Evolutionary conservation across 2,329 filamentous ascomycete species (phyloP), one percentile per base, ranked within the genome.

Genomic region (Bipolaris zeicola): DNA sequence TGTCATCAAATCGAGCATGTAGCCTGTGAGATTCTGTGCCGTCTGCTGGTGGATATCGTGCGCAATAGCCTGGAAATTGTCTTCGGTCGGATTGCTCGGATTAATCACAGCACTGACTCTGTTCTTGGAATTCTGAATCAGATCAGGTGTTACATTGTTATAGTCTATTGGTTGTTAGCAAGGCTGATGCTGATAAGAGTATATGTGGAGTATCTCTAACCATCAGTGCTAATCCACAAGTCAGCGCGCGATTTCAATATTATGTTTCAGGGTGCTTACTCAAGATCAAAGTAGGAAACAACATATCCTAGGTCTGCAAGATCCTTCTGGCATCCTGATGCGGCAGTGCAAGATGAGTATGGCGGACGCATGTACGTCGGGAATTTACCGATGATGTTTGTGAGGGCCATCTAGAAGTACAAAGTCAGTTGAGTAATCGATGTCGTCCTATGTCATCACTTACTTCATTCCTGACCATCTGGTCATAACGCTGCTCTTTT

Each of bases 251-350:
- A 13, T 10, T 26, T 18, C 3, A 14, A 37, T 11, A n/a, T 37
- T 1, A 37, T 26, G 18, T 16, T 37, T 13, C 13, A 18, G 5
- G 16, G 28, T 37, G 16, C 45, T 37, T 47, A 47, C 45, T 88
- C 85, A 28, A 88, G 73, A 62, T 87, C 82, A 66, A 86, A 80
- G 64, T 84, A 87, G 57, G 85, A 82, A 64, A 87, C 79, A 63
- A 85, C 83, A 76, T 86, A 87, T 52, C 82, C 82, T 46, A 87
- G 67, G 47, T 65, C 70, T 13, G 74, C 66, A 60, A 79, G 62
- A 37, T 77, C 72, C 18, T 66, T 58, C 61, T 73, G 67, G 64
- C 79, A 65, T 22, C 62, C 62, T 13, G 62, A 81, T 4, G 71
- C 75, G 10, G 41, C 48, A 4, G 60, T 62, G 66, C 81, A 82